Conservation (phyloP, 805 yeast genomes). For the Ogataea allantospora region DNA sequence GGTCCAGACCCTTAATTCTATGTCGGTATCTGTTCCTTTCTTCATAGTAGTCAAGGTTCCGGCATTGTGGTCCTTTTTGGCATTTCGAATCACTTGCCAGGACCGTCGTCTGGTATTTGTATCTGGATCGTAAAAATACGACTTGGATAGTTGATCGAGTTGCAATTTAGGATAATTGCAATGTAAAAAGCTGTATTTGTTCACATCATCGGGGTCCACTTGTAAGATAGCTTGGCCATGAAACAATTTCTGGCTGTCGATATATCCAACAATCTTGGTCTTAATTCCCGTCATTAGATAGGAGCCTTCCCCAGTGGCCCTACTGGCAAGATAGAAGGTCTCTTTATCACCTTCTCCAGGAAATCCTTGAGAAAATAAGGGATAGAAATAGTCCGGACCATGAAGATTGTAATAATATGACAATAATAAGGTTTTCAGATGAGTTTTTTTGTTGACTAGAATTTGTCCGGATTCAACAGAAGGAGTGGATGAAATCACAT, state of each 20-base stretch:
- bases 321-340: conserved; percentile 69
- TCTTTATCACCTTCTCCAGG: conserved; percentile 85
- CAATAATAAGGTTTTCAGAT: conserved; percentile 55
- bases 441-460: conserved; percentile 57
- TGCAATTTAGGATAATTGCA: conserved; percentile 33
- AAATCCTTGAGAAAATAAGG: conserved; percentile 65
- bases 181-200: conserved; percentile 30
- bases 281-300: conserved; percentile 29
- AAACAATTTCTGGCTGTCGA: conserved; percentile 25
- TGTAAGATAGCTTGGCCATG: conserved; percentile 34
- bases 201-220: conserved; percentile 26
- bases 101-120: conserved; percentile 21
- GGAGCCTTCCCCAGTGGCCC: conserved; percentile 34
- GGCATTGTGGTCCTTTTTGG: conserved; percentile 30
- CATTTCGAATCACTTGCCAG: conserved; percentile 31
- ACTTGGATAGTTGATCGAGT: conserved; percentile 20
- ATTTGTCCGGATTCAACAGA: conserved; percentile 73
- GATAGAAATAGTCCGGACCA: conserved; percentile 69
- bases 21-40: conserved; percentile 23
- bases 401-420: conserved; percentile 62
- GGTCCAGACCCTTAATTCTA: conserved; percentile 31
- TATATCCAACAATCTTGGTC: conserved; percentile 32
- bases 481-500: conserved; percentile 43
- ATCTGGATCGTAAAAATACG: conserved; percentile 20
- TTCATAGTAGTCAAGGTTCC: conserved; percentile 18